Evolutionary conservation across 768 basidiomycete species (phyloP).

Genomic region (Sutorius australiensis): DNA sequence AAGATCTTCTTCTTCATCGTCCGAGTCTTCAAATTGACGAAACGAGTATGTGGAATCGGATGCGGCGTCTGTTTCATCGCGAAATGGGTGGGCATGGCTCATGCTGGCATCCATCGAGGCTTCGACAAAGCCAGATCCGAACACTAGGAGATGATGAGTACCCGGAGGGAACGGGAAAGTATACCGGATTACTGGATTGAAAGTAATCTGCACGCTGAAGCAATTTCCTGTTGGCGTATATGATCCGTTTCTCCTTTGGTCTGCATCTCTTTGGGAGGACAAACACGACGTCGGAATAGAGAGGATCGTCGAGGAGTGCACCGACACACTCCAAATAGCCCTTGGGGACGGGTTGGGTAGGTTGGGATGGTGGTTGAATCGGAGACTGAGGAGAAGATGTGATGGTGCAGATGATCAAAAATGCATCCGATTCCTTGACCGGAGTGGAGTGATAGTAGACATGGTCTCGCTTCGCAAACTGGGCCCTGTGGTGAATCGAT

Average conservation of each 20-base stretch:
- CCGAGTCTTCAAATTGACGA: conserved; percentile 46
- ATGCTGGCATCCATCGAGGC: conserved; percentile 37
- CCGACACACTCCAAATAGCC: conserved; percentile 70
- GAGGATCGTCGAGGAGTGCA: conserved; percentile 69
- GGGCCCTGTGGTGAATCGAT: conserved; percentile 47
- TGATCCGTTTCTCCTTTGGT: conserved; percentile 37
- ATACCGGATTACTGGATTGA: conserved; percentile 50
- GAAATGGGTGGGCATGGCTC: conserved; percentile 15
- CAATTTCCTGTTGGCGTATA: conserved; percentile 68
- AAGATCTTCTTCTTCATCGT: conserved; percentile 49
- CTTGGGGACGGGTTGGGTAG: conserved; percentile 58
- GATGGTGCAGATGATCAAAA: conserved; percentile 76
- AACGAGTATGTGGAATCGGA: conserved; percentile 45
- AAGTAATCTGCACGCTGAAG: conserved; percentile 77
- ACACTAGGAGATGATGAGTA: conserved; percentile 48
- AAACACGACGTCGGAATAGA: conserved; percentile 83
- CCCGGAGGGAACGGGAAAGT: not conserved
- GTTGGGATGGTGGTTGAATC: conserved; percentile 39
- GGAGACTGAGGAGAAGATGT: conserved; percentile 60
- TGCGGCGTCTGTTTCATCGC: conserved; percentile 41
- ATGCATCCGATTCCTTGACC: conserved; percentile 59
- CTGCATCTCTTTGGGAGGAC: conserved; percentile 52
- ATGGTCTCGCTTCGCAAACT: conserved; percentile 72
- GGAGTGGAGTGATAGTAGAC: conserved; percentile 57
- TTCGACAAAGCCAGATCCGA: conserved; percentile 67